Evolutionary conservation across 176 grass and related monocot species (phyloP).

Genomic region (Themeda triandra): DNA sequence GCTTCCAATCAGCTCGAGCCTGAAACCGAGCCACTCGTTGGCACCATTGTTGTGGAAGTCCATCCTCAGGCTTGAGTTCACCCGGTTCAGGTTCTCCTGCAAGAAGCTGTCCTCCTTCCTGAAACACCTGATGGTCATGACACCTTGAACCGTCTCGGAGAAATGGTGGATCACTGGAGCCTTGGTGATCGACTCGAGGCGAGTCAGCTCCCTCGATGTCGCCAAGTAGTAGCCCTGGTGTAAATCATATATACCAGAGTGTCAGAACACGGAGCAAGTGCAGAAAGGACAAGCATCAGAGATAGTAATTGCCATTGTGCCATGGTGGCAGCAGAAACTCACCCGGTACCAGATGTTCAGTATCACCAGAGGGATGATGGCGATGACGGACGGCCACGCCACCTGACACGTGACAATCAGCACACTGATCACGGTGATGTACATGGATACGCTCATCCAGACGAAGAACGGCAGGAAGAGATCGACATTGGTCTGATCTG

Average conservation of each 20-base stretch:
- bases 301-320: not conserved
- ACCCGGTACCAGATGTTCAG: conserved; percentile 98
- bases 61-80: conserved; percentile 93
- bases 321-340: not conserved
- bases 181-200: conserved; percentile 95
- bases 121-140: conserved; percentile 93
- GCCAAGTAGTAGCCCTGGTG: conserved; percentile 71
- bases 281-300: not conserved
- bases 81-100: conserved; percentile 71
- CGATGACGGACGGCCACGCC: conserved; percentile 79
- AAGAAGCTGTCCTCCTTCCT: conserved; percentile 64
- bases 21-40: conserved; percentile 93
- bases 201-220: conserved; percentile 89
- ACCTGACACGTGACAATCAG: conserved; percentile 78
- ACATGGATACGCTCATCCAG: conserved; percentile 72
- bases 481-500: conserved; percentile 92
- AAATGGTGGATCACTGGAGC: conserved; percentile 99
- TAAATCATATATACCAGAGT: not conserved
- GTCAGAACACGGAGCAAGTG: not conserved
- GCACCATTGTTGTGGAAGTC: conserved; percentile 98
- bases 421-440: conserved; percentile 74
- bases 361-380: conserved; percentile 62
- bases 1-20: conserved; percentile 77
- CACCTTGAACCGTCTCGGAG: conserved; percentile 93
- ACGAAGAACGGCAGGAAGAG: conserved; percentile 87